phyloP scores from a whole-genome alignment of 1,284 basidiomycete genomes.

The Marasmius sp. region DNA sequence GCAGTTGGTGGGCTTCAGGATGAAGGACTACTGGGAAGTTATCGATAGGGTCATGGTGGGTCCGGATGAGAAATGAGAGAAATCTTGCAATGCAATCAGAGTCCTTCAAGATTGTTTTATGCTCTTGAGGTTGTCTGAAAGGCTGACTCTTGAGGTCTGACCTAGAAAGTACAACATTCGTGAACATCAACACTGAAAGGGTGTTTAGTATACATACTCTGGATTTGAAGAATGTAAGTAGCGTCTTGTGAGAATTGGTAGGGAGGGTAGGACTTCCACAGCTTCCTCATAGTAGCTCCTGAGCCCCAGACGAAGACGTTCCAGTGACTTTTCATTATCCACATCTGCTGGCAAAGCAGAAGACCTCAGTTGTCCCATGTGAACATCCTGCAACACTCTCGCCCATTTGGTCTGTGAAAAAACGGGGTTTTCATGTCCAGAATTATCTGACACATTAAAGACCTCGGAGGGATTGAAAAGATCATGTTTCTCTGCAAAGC shows the following conservation, averaged over 20 bases:
- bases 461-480: neutral
- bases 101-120: neutral
- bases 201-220: neutral
- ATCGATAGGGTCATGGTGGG: neutral
- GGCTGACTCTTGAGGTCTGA: neutral
- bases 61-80: slow-evolving; percentile 1
- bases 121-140: slow-evolving; percentile 1
- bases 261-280: neutral
- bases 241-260: neutral
- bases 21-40: slow-evolving; percentile 1
- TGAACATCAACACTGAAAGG: no score
- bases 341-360: neutral
- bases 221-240: neutral
- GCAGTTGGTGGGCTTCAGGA: neutral
- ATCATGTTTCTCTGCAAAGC: neutral
- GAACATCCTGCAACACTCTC: neutral
- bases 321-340: neutral
- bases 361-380: neutral
- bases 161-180: no score
- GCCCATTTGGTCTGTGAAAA: neutral
- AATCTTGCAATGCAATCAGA: neutral
- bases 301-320: neutral
- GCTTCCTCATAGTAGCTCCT: neutral
- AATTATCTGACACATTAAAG: neutral
- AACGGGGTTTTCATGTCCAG: neutral